Evolutionary conservation across 106 monocot genomes (phyloP).

Genomic region (Posidonia australis): DNA sequence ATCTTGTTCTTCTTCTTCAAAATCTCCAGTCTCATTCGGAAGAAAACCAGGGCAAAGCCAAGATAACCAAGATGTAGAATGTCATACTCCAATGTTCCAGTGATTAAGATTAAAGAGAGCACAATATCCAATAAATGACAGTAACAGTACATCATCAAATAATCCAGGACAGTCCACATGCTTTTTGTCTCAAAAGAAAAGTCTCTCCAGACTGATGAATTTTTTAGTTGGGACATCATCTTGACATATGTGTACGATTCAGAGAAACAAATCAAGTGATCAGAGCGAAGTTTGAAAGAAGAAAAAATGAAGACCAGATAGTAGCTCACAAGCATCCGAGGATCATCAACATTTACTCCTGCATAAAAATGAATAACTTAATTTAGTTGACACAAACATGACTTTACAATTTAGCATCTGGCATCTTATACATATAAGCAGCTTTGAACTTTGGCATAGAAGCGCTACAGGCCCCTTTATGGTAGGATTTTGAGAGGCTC

Average conservation of each 20-base stretch:
- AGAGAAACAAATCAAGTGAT: slow-evolving; percentile 55
- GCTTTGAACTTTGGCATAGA: too few species aligned
- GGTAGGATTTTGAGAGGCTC: too few species aligned
- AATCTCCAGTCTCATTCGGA: slow-evolving; percentile 87
- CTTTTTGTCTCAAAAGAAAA: slow-evolving; percentile 96
- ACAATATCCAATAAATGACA: slow-evolving; percentile 96
- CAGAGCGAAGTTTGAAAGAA: slow-evolving; percentile 83
- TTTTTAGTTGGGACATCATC: slow-evolving; percentile 65
- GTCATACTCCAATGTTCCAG: slow-evolving; percentile 96
- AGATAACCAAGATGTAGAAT: slow-evolving; percentile 93
- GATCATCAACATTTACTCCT: slow-evolving; percentile 89
- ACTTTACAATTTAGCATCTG: too few species aligned
- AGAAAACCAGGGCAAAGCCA: slow-evolving; percentile 85
- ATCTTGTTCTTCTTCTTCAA: slow-evolving; percentile 91
- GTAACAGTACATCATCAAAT: slow-evolving; percentile 66
- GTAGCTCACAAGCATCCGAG: slow-evolving; percentile 77
- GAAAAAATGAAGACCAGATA: slow-evolving; percentile 87
- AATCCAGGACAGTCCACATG: slow-evolving; percentile 93
- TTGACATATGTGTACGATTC: slow-evolving; percentile 59
- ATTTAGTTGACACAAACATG: too few species aligned
- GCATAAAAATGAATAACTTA: slow-evolving; percentile 6
- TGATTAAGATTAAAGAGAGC: slow-evolving; percentile 75
- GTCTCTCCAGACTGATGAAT: slow-evolving; percentile 75
- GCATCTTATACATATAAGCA: too few species aligned
- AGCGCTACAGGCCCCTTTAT: too few species aligned